Conservation (phyloP, 306 rosid genomes). For the Elaeagnus macrophylla region DNA sequence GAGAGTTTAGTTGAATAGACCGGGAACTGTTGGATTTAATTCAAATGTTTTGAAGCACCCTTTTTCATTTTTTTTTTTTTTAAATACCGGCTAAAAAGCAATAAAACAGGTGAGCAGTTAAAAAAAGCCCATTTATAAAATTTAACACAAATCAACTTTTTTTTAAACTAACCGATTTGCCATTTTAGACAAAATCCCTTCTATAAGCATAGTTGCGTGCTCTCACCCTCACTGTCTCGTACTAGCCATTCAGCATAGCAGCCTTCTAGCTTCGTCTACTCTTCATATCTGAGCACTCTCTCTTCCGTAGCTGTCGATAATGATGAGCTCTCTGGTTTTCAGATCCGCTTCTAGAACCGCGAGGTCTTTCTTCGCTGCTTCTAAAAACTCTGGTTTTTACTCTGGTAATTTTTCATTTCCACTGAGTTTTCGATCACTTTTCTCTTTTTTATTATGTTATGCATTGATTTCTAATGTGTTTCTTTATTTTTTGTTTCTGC, state of each 20-base stretch:
- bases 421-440: neutral
- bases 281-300: neutral
- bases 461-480: neutral
- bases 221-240: neutral
- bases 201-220: no score
- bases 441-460: neutral
- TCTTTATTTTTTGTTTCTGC: neutral
- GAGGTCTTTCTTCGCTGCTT: slow-evolving; percentile 64
- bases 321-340: slow-evolving; percentile 60
- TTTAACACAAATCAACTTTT: no score
- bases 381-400: slow-evolving; percentile 50
- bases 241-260: neutral
- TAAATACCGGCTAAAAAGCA: no score
- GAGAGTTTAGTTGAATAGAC: no score
- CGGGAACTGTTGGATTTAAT: no score
- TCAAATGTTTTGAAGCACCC: no score
- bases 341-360: slow-evolving; percentile 67
- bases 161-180: no score
- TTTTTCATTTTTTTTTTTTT: no score
- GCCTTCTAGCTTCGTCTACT: neutral
- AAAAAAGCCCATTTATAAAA: no score
- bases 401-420: slow-evolving; percentile 27
- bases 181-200: no score
- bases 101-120: no score
- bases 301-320: neutral